Percentiles rank a stretch among this genome's conserved stretches.
These are phyloP conservation scores for Sordariomycetes sp. DNA, from an alignment of 2,329 filamentous ascomycete species.

Conservation along the genomic window DNA sequence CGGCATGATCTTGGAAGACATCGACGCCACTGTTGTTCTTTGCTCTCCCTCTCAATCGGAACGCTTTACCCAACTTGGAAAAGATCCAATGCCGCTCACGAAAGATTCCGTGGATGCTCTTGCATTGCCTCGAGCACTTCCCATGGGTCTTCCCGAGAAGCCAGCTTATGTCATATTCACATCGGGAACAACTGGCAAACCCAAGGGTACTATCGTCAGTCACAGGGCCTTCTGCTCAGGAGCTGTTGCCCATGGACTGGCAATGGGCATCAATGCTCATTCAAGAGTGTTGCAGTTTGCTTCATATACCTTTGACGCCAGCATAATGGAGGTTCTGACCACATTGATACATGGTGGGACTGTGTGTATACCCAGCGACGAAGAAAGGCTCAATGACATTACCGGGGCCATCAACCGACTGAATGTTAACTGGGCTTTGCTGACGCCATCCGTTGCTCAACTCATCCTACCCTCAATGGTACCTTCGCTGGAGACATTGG, in stretches of 20 bases:
- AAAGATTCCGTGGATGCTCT: not conserved
- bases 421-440: conserved; percentile 10
- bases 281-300: conserved; percentile 18
- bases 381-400: conserved; percentile 5
- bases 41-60: conserved; percentile 1
- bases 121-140: too few species aligned
- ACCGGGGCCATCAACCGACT: conserved; percentile 6
- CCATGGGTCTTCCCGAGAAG: too few species aligned
- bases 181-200: conserved; percentile 13
- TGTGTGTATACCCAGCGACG: conserved; percentile 7
- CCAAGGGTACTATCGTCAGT: conserved; percentile 13
- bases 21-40: conserved; percentile 3
- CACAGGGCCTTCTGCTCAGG: conserved; percentile 11
- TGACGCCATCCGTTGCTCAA: conserved; percentile 7
- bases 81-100: not conserved
- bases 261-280: conserved; percentile 11
- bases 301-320: conserved; percentile 8
- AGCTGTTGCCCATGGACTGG: conserved; percentile 9
- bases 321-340: conserved; percentile 6
- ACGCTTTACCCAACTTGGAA: not conserved
- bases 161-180: conserved; percentile 13
- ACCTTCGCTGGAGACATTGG: conserved; percentile 1
- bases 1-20: conserved; percentile 2
- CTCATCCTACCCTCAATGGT: conserved; percentile 1
- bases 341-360: conserved; percentile 5